Evolutionary conservation across 345 rosid species (phyloP), one percentile per base, ranked within the genome.

Genomic region (Corymbia maculata): DNA sequence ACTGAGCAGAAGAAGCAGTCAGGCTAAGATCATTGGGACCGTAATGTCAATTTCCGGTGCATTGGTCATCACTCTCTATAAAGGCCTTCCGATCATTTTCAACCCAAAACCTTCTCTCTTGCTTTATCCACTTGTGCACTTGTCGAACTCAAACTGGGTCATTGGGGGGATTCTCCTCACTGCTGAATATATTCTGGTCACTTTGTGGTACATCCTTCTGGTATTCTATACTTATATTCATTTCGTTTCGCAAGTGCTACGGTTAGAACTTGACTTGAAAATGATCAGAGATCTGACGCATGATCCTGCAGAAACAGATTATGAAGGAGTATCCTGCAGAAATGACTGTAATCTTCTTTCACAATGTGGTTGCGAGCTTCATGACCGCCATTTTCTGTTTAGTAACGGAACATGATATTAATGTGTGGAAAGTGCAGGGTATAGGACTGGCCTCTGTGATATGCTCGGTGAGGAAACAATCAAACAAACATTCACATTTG

Each of bases 1-100:
- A 51, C 24, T 89, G 7, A 86, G 86, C 53, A 92, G 88, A 88
- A 61, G 89, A 88, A 91, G 87, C 88, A 90, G 91, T 79, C 88
- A 92, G 88, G 94, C 91, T 87, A 94, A 93, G 92, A 88, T 92
- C 75, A 51, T 93, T 42, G 94, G 94, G 9, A 93, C 95, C 52
- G 70, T 89, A 87, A 32, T 92, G 24, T 94, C 93, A 19, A 91
- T 94, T 86, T 88, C 88, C 19, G 94, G 94, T 51, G 94, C 92
- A 88, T 91, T 90, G 51, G 90, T 92, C 32, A 94, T 93, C 24
- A 91, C 92, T 90, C 91, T 94, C 22, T 94, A 93, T 87, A 92
- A 93, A 59, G 95, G 94, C 85, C 95, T 93, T 50, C 80, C 88
- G 19, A 8, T 92, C 16, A 16, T 87, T 42, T 11, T 85, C 22